A percentile compares a stretch with the other conserved stretches of the same genome.
These are phyloP conservation scores for Inonotus hispidus DNA, from an alignment of 1,284 basidiomycete genomes.

Conservation along the genomic window DNA sequence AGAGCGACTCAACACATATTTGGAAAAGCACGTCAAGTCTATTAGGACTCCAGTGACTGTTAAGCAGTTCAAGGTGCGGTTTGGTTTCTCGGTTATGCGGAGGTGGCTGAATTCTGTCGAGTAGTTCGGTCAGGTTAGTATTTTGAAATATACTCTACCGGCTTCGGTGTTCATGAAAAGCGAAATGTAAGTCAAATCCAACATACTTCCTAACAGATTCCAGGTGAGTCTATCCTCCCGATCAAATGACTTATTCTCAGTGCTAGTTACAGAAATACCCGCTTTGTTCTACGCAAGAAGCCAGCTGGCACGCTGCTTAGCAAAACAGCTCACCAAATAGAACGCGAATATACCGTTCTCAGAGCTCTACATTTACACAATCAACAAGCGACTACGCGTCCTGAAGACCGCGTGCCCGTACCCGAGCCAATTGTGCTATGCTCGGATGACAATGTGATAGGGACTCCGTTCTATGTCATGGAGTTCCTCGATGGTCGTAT, in stretches of 20 bases:
- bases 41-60: conserved; percentile 69
- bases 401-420: conserved; percentile 66
- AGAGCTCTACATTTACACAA: conserved; percentile 74
- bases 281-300: conserved; percentile 90
- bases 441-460: conserved; percentile 71
- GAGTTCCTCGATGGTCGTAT: conserved; percentile 90
- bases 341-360: conserved; percentile 85
- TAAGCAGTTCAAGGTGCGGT: conserved; percentile 86
- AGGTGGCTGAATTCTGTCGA: conserved; percentile 11
- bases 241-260: background rate
- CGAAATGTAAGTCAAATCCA: conserved; percentile 72
- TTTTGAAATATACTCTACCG: conserved; percentile 2
- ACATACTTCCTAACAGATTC: conserved; percentile 87
- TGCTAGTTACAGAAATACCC: conserved; percentile 39
- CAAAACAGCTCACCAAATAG: conserved; percentile 89
- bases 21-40: conserved; percentile 49
- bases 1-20: conserved; percentile 62
- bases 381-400: conserved; percentile 42
- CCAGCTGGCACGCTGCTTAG: conserved; percentile 86
- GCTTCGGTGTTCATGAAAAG: background rate
- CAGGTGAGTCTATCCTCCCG: conserved; percentile 37
- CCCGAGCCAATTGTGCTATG: conserved; percentile 84
- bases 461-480: conserved; percentile 95
- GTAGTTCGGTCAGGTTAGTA: conserved; percentile 74
- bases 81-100: conserved; percentile 2